Conservation (phyloP, 2,329 filamentous ascomycete genomes). For the Aspergillus carbonarius region DNA sequence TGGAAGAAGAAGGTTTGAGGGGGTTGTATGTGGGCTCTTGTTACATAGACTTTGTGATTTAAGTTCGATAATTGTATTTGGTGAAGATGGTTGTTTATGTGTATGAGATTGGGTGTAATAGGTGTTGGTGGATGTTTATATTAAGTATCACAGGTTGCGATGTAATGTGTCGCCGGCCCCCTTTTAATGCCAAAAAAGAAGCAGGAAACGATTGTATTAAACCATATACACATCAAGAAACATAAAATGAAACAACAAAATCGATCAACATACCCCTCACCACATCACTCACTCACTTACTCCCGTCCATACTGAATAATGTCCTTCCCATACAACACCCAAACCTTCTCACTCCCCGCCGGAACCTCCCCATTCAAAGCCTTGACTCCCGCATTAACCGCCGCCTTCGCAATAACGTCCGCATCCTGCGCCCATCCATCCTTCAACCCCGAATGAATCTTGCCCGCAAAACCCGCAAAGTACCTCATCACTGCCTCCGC, state of each 20-base stretch:
- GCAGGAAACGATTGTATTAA: no score
- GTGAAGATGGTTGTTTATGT: neutral
- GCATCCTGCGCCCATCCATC: constrained; percentile 73
- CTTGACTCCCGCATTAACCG: constrained; percentile 39
- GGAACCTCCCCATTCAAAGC: constrained; percentile 42
- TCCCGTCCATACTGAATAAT: constrained; percentile 35
- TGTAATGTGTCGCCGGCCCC: no score
- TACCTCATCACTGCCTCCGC: constrained; percentile 58
- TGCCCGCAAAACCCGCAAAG: constrained; percentile 57
- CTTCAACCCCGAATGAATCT: constrained; percentile 54
- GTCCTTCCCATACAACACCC: constrained; percentile 38
- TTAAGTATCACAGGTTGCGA: no score
- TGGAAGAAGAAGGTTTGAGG: constrained; percentile 5
- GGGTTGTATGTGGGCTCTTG: neutral
- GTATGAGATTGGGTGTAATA: neutral
- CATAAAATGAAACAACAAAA: neutral
- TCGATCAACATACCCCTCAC: no score
- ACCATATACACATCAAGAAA: neutral
- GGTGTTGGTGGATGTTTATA: neutral
- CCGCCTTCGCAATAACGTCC: constrained; percentile 60
- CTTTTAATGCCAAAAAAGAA: neutral
- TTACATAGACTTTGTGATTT: neutral
- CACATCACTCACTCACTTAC: neutral
- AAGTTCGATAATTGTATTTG: neutral
- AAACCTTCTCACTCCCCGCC: constrained; percentile 41